Base-by-base conservation (phyloP, 352 stramenopile genomes). In the Pythium aristosporum region DNA sequence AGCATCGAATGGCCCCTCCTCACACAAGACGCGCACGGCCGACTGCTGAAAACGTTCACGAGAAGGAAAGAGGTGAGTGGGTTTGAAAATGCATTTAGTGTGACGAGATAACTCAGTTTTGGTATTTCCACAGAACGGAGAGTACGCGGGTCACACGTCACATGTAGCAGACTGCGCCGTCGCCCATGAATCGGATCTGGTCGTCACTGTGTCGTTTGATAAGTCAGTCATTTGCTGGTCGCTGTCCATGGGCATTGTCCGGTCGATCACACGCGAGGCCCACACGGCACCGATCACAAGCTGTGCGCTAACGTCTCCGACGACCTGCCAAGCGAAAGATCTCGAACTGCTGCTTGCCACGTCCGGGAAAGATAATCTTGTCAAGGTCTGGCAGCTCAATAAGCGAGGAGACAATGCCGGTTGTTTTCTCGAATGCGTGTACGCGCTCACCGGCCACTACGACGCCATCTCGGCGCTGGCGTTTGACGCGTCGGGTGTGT, bases 341-440 rank as follows among this genome's bases (percentile, higher is more conserved):
- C 39, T 66, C 2, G 65, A 83, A 2, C 70, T 82, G 36, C 37
- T 87, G 5, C 55, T 88, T 13, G 77, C 79, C 5, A 90, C 79
- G 16, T 77, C 77, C 25, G 81, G 65, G 9, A 80, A 77, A 20
- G 81, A 88, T 63, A 88, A 88, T 25, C 53, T 86, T n/a, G 73
- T 88, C 25, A 90, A 88, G 58, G 67, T 90, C 0, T 88, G 81
- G 81, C 59, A 69, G 1, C 48, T 69, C 47, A 12, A 39, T 4
- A 34, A 36, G 18, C 30, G 25, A 3, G 63, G 69, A 56, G 11
- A 65, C 53, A 4, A 13, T 30, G 25, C 3, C 25, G 25, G 25
- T 30, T 30, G 44, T 1, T 18, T 39, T 1, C 48, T 71, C 0
- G 69, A 87, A 46, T 84, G 72, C 23, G 58, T 88, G 15, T 87